These are phyloP conservation scores for Petunia axillaris DNA, from an alignment of 257 asterid genomes.

Conservation along the genomic window DNA sequence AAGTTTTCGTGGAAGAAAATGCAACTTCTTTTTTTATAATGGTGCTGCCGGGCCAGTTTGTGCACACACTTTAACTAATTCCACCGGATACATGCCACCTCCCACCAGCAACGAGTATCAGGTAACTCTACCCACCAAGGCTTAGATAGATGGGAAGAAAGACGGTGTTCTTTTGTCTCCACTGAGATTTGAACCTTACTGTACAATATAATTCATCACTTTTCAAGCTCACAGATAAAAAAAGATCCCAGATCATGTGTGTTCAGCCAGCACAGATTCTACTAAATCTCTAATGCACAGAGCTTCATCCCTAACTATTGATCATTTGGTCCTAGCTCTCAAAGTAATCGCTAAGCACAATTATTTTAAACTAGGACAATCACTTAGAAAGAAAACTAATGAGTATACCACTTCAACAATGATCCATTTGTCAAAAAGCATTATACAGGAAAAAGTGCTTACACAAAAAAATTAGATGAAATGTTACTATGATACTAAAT, in stretches of 20 bases:
- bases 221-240: neutral
- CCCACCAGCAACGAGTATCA: no score
- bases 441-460: neutral
- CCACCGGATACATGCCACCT: no score
- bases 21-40: no score
- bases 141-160: no score
- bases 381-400: neutral
- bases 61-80: no score
- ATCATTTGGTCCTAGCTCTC: neutral
- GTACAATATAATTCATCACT: constrained; percentile 19
- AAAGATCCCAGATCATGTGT: neutral
- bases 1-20: no score
- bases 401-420: neutral
- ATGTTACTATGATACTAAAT: neutral
- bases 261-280: constrained; percentile 5
- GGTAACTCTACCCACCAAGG: no score
- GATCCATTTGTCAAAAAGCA: neutral
- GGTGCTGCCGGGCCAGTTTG: no score
- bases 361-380: neutral
- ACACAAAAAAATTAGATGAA: neutral
- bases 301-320: neutral
- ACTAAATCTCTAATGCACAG: neutral
- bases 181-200: neutral
- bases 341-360: neutral
- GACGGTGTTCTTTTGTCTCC: no score